Evolutionary conservation across 2,329 filamentous ascomycete species (phyloP), one percentile per base, ranked within the genome.

Genomic region (Tricladium varicosporioides): DNA sequence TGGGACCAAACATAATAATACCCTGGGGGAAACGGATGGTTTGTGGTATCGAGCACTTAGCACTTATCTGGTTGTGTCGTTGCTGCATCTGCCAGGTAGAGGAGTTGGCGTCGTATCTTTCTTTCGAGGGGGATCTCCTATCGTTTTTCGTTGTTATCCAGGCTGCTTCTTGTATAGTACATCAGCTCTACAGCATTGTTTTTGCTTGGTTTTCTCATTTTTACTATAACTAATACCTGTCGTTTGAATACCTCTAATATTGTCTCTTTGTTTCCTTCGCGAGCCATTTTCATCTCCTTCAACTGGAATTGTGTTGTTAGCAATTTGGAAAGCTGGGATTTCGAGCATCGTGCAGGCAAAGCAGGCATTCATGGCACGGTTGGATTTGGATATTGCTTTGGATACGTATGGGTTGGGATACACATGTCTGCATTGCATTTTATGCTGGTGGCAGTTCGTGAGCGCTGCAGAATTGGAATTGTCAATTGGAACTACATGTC

Each of bases 121-220:
- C 36, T 11, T 58, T 56, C 43, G 56, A 51, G 55, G 45, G 45
- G 61, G 60, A 59, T 63, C 15, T 62, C 51, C 49, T 60, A 51
- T 49, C 16, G 58, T 51, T 45, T 59, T 58, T 22, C 42, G n/a
- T 31, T 43, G 50, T 44, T 43, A 32, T 42, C 43, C 57, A 57
- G 55, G 53, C 60, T 65, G 54, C 54, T 57, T 63, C 58, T 55
- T 68, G 65, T 66, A 68, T 52, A 65, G 61, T 68, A 68, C 54
- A 52, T 32, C 42, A 51, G 45, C 48, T 48, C 31, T 45, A 49
- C 46, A 51, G 32, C 46, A 42, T 40, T 22, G 36, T 42, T 46
- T 48, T 53, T 54, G 49, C 22, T 36, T 56, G 32, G 40, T 32
- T 33, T 42, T 50, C n/a, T 48, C 40, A 40, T 43, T 43, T 27